These are phyloP conservation scores for Capsicum chinense DNA, from an alignment of 257 asterid species.

Conservation along the genomic window DNA sequence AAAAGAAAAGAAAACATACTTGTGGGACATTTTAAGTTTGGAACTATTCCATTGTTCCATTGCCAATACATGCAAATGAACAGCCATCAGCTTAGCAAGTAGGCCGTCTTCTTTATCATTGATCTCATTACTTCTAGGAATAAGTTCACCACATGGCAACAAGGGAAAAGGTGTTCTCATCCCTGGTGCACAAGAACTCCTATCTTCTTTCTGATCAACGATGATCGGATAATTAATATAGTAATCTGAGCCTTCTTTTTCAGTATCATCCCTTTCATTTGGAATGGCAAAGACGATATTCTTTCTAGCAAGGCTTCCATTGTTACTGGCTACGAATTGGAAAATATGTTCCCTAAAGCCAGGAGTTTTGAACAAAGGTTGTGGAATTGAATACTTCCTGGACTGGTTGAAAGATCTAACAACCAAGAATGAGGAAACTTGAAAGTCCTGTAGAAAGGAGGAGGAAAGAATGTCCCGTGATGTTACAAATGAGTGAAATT, in stretches of 20 bases:
- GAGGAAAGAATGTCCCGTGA: constrained; percentile 24
- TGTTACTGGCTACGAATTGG: constrained; percentile 37
- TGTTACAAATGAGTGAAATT: constrained; percentile 20
- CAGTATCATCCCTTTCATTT: constrained; percentile 51
- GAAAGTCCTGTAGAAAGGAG: constrained; percentile 49
- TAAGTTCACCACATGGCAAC: constrained; percentile 41
- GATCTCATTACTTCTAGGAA: constrained; percentile 37
- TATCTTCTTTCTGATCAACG: constrained; percentile 29
- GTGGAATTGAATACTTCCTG: constrained; percentile 42
- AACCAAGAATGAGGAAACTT: constrained; percentile 41
- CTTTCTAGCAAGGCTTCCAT: constrained; percentile 35
- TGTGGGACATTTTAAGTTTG: constrained; percentile 59
- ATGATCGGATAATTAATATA: constrained; percentile 45
- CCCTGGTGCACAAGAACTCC: constrained; percentile 35
- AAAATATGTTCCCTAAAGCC: constrained; percentile 35
- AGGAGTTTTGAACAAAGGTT: constrained; percentile 38
- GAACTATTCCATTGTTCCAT: constrained; percentile 81
- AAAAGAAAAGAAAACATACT: constrained; percentile 43
- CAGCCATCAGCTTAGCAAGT: constrained; percentile 70
- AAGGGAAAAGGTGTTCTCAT: constrained; percentile 37
- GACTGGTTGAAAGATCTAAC: constrained; percentile 33
- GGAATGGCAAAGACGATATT: constrained; percentile 47
- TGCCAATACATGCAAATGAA: constrained; percentile 69
- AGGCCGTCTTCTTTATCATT: constrained; percentile 49
- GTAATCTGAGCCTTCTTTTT: constrained; percentile 39